A percentile compares a stretch with the other conserved stretches of the same genome.
phyloP scores from a whole-genome alignment of 2,329 filamentous ascomycete genomes.

The Aotearoamyces nothofagi region DNA sequence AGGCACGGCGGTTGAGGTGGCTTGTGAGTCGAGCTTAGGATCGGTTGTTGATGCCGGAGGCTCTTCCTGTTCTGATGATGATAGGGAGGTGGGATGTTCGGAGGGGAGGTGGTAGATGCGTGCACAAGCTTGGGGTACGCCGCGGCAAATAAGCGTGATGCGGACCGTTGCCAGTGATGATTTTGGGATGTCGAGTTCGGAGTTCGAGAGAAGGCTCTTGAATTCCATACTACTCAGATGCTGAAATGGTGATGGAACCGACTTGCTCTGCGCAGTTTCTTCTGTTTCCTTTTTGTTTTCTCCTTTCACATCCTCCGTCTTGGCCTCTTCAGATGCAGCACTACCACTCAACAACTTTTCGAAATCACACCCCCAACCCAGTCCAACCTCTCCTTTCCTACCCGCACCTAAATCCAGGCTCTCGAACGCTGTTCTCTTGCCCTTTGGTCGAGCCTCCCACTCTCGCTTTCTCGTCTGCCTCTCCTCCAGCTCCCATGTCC shows the following conservation, averaged over 20 bases:
- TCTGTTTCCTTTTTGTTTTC: not conserved
- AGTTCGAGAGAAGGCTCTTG: conserved; percentile 10
- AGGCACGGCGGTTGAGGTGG: conserved; percentile 7
- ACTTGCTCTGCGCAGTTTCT: not conserved
- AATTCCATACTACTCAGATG: conserved; percentile 10
- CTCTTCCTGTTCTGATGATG: conserved; percentile 23
- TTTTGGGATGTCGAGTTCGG: conserved; percentile 11
- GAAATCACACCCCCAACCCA: conserved; percentile 76
- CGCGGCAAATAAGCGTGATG: conserved; percentile 53
- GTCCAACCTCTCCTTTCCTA: conserved; percentile 68
- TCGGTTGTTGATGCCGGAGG: conserved; percentile 27
- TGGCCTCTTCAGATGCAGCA: not conserved
- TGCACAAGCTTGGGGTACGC: conserved; percentile 55
- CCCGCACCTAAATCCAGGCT: conserved; percentile 56
- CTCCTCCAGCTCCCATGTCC: conserved; percentile 59
- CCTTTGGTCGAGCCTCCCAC: conserved; percentile 69
- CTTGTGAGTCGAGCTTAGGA: conserved; percentile 13
- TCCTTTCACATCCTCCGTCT: conserved; percentile 1
- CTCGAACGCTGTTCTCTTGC: conserved; percentile 38
- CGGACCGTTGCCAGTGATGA: conserved; percentile 40
- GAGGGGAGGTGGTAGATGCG: conserved; percentile 77
- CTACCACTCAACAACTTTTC: conserved; percentile 40
- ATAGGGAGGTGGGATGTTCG: conserved; percentile 1
- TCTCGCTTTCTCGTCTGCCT: conserved; percentile 39
- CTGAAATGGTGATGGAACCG: conserved; percentile 5